phyloP scores from a whole-genome alignment of 495 filamentous ascomycete genomes.

The Schizothecium vesticola region DNA sequence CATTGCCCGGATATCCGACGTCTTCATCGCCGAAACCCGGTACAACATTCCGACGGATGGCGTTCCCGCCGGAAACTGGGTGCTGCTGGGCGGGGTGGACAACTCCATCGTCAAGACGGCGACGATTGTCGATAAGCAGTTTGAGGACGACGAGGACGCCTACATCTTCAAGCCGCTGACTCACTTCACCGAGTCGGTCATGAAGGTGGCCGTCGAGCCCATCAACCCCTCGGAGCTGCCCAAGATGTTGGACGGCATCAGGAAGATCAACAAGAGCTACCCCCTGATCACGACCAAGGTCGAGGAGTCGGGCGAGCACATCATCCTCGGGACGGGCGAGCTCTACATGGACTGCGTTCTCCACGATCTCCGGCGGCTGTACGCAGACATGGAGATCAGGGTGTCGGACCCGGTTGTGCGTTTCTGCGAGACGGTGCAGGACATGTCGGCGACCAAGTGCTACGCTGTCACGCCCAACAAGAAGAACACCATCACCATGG shows the following conservation, averaged over 20 bases:
- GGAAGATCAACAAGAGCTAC: constrained; percentile 97
- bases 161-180: constrained; percentile 90
- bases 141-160: constrained; percentile 82
- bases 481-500: constrained; percentile 98
- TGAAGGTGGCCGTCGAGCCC: constrained; percentile 96
- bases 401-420: constrained; percentile 96
- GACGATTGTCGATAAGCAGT: constrained; percentile 77
- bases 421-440: constrained; percentile 97
- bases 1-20: constrained; percentile 76
- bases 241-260: constrained; percentile 95
- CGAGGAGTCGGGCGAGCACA: constrained; percentile 96
- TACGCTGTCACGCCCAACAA: constrained; percentile 98
- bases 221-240: constrained; percentile 98
- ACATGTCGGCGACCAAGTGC: constrained; percentile 95
- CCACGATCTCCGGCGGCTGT: constrained; percentile 85
- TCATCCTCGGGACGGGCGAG: constrained; percentile 91
- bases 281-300: constrained; percentile 94
- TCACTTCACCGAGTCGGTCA: constrained; percentile 95
- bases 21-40: constrained; percentile 88
- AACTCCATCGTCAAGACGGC: constrained; percentile 98
- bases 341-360: constrained; percentile 99
- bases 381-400: constrained; percentile 99
- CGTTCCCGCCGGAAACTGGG: constrained; percentile 93
- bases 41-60: constrained; percentile 90
- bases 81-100: constrained; percentile 84